Conservation (phyloP, 2,329 filamentous ascomycete genomes). For the Fusarium buharicum region DNA sequence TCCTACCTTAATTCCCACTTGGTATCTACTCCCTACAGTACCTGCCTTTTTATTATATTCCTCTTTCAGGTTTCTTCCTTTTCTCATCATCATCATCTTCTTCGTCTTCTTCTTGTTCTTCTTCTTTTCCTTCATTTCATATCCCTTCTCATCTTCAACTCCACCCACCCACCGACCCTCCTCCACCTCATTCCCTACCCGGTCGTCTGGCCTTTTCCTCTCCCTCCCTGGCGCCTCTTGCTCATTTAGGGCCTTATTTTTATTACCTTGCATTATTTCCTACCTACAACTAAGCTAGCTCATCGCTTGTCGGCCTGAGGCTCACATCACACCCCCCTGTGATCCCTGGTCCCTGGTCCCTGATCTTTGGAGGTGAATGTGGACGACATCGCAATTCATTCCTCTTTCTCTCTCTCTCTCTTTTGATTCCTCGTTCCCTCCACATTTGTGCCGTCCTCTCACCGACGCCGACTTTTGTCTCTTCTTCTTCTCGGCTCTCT, state of each 20-base stretch:
- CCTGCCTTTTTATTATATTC: slow-evolving; percentile 12
- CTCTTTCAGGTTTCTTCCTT: slow-evolving; percentile 1
- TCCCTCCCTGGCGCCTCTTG: slow-evolving; percentile 51
- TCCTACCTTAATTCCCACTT: background rate
- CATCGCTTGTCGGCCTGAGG: slow-evolving; percentile 46
- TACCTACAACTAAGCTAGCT: slow-evolving; percentile 26
- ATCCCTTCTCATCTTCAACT: slow-evolving; percentile 42
- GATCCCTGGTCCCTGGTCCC: slow-evolving; percentile 38
- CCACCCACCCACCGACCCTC: slow-evolving; percentile 39
- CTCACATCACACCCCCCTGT: slow-evolving; percentile 33
- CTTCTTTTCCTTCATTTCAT: slow-evolving; percentile 37
- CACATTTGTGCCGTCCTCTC: slow-evolving; percentile 41
- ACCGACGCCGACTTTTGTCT: slow-evolving; percentile 35
- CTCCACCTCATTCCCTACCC: slow-evolving; percentile 48
- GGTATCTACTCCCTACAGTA: background rate
- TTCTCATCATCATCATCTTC: slow-evolving; percentile 17
- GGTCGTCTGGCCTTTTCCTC: slow-evolving; percentile 46
- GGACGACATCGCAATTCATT: slow-evolving; percentile 36
- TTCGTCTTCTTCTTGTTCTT: slow-evolving; percentile 1
- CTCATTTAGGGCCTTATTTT: slow-evolving; percentile 45
- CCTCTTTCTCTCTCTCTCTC: slow-evolving; percentile 33
- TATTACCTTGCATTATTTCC: slow-evolving; percentile 44
- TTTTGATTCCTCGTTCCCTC: slow-evolving; percentile 39
- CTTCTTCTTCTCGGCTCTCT: slow-evolving; percentile 37
- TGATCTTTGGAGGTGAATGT: slow-evolving; percentile 38